Base-by-base conservation (phyloP, 257 asterid species). In the Orobanche coerulescens region DNA sequence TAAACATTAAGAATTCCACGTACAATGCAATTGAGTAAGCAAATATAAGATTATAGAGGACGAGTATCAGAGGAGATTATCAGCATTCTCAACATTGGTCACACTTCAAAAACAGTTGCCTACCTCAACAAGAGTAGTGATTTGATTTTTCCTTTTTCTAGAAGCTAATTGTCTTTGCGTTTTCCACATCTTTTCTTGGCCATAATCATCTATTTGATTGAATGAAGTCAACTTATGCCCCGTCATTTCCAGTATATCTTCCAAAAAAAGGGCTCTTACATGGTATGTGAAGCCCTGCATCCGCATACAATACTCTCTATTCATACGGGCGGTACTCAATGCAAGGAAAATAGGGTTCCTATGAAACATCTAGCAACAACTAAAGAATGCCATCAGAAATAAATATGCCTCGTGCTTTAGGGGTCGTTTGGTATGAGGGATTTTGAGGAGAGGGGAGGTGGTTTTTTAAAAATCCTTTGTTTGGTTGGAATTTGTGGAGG, bases 141-240 rank as follows among this genome's bases (percentile, higher is more conserved):
- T 88, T 66, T 86, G 93, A 72, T 86, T 92, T 76, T 84, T 88
- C 71, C 91, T 84, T 79, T 86, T 92, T 48, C 95, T 81, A 33
- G 95, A 95, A 0, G 87, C 82, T 50, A 92, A 78, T 71, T 92
- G 97, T 58, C 81, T 82, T 75, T 92, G 97, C 34, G 95, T 89
- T 74, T 93, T 93, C 98, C 98, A 93, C 84, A 83, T 57, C 79
- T 89, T 92, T 66, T 92, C 98, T 78, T 88, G 98, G 58, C 98
- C 98, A 78, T 88, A 88, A 75, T 88, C 95, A 60, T 92, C 98
- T 54, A 92, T 62, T 80, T 92, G 98, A 79, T 92, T 92, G 80
- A 84, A 84, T 57, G 98, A 84, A 60, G 93, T 86, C 81, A 93
- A 66, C 84, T 81, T 93, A 76, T 89, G 89, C 46, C 97, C 98